Evolutionary conservation across 768 basidiomycete species (phyloP).

Genomic region (Boletus vinaceobasis): DNA sequence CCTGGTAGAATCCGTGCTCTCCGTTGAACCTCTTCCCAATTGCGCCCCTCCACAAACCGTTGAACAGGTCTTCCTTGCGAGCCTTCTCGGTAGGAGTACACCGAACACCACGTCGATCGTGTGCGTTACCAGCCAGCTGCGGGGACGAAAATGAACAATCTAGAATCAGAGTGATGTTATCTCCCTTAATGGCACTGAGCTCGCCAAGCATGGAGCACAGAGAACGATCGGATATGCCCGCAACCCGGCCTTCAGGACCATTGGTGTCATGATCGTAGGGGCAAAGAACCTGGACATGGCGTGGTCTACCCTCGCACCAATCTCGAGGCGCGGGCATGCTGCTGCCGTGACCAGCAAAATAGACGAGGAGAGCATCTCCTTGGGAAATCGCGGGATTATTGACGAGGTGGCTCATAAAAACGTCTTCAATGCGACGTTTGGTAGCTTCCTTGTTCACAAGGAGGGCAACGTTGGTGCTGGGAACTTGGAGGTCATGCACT

Average conservation of each 20-base stretch:
- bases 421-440: conserved; percentile 56
- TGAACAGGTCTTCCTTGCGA: conserved; percentile 50
- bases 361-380: conserved; percentile 65
- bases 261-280: conserved; percentile 63
- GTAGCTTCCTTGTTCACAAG: conserved; percentile 60
- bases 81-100: conserved; percentile 62
- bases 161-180: conserved; percentile 67
- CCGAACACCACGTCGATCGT: conserved; percentile 48
- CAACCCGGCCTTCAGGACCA: conserved; percentile 42
- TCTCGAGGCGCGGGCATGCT: conserved; percentile 51
- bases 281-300: conserved; percentile 56
- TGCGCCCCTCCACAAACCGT: conserved; percentile 52
- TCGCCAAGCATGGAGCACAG: conserved; percentile 59
- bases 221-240: conserved; percentile 68
- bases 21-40: conserved; percentile 35
- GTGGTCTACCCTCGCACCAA: conserved; percentile 50
- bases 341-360: conserved; percentile 75
- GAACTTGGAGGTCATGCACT: conserved; percentile 52
- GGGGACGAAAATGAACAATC: conserved; percentile 60
- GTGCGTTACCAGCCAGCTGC: conserved; percentile 36
- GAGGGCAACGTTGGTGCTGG: conserved; percentile 52
- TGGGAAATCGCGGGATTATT: conserved; percentile 56
- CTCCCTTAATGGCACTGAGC: conserved; percentile 53
- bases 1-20: conserved; percentile 45
- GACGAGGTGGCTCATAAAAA: conserved; percentile 58